phyloP scores from a whole-genome alignment of 495 filamentous ascomycete genomes.

The Baudoinia panamericana region DNA sequence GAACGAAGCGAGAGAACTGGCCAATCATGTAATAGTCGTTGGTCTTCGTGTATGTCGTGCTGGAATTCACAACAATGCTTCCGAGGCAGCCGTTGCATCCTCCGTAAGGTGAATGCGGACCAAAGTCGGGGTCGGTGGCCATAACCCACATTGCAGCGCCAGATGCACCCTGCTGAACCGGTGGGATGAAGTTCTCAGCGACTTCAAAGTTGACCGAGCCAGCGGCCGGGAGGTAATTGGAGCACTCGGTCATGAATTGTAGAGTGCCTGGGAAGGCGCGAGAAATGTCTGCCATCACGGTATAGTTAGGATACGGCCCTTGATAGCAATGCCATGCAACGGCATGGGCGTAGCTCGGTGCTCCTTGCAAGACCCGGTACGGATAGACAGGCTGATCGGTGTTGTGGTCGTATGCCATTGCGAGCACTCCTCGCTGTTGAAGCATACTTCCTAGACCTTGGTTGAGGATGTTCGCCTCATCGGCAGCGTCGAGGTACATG shows the following conservation, averaged over 20 bases:
- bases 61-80: conserved; percentile 35
- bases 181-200: conserved; percentile 27
- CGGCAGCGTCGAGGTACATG: conserved; percentile 38
- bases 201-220: conserved; percentile 42
- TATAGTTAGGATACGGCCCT: conserved; percentile 36
- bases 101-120: conserved; percentile 38
- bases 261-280: conserved; percentile 32
- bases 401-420: conserved; percentile 48
- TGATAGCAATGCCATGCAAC: conserved; percentile 47
- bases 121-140: conserved; percentile 38
- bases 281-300: conserved; percentile 38
- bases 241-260: conserved; percentile 51
- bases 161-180: conserved; percentile 44
- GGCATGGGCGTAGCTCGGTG: conserved; percentile 33
- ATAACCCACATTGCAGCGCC: conserved; percentile 43
- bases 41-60: conserved; percentile 32
- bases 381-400: conserved; percentile 39
- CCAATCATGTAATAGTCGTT: conserved; percentile 45
- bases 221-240: conserved; percentile 33
- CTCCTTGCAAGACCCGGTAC: conserved; percentile 34
- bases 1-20: conserved; percentile 46
- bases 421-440: conserved; percentile 16
- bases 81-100: conserved; percentile 40
- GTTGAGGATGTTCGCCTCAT: conserved; percentile 37
- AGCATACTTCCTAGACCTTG: conserved; percentile 21